phyloP scores from a whole-genome alignment of 1,139 yeast species.

The Yarrowia galli region DNA sequence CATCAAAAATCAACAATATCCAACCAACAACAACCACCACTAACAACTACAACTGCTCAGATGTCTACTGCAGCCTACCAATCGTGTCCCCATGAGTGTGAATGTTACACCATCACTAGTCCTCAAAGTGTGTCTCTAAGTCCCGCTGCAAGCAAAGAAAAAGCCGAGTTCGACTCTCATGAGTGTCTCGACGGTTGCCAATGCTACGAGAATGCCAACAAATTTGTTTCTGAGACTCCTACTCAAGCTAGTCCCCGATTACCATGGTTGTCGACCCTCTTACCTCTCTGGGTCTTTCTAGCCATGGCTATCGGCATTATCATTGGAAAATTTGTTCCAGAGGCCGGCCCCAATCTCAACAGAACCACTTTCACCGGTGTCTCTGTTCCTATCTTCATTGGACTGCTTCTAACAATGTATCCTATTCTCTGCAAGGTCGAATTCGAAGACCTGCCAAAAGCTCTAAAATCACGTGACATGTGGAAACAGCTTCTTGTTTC shows the following conservation, averaged over 20 bases:
- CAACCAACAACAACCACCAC: neutral
- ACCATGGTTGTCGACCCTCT: constrained; percentile 7
- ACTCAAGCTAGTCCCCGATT: neutral
- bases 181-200: constrained; percentile 15
- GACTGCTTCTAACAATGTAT: constrained; percentile 65
- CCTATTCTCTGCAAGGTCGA: constrained; percentile 64
- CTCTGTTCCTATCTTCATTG: constrained; percentile 60
- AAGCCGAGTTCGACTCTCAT: neutral
- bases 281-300: constrained; percentile 47
- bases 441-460: constrained; percentile 55
- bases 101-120: constrained; percentile 13
- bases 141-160: neutral
- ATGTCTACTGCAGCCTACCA: neutral
- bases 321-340: constrained; percentile 48
- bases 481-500: constrained; percentile 55
- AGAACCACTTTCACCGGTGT: constrained; percentile 48
- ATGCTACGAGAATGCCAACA: constrained; percentile 6
- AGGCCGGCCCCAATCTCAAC: constrained; percentile 43
- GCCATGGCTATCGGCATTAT: constrained; percentile 49
- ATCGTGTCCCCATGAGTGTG: neutral
- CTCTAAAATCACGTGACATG: constrained; percentile 46
- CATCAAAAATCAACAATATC: neutral
- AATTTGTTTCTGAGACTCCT: neutral
- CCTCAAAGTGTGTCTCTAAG: neutral
- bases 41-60: neutral